Evolutionary conservation across 2,329 filamentous ascomycete genomes (phyloP).

Genomic region (Pseudogymnoascus sp.): DNA sequence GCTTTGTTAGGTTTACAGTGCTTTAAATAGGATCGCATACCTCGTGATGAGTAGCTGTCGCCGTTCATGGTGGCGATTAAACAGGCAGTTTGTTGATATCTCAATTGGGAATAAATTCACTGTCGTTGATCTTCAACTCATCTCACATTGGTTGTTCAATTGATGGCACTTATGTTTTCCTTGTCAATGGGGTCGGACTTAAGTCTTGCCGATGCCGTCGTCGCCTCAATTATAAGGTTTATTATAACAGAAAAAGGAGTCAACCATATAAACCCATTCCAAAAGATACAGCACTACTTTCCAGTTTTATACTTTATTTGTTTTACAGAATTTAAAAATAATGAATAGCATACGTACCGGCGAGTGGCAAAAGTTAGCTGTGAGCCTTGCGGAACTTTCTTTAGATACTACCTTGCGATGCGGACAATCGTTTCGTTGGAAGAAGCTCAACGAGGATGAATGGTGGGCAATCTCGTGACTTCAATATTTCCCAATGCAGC

Average conservation of each 20-base stretch:
- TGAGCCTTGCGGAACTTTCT: conserved; percentile 76
- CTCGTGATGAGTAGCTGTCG: conserved; percentile 71
- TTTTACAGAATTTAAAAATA: not conserved
- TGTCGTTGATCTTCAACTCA: not conserved
- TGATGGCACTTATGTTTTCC: conserved; percentile 7
- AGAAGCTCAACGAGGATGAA: conserved; percentile 69
- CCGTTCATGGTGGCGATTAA: conserved; percentile 61
- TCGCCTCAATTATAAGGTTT: not conserved
- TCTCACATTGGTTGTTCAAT: conserved; percentile 5
- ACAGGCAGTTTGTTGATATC: not conserved
- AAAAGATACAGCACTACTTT: not conserved
- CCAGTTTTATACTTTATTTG: not conserved
- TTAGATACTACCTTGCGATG: conserved; percentile 91
- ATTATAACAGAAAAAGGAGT: not conserved
- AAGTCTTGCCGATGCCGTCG: not conserved
- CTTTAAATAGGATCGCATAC: conserved; percentile 36
- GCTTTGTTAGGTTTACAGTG: conserved; percentile 20
- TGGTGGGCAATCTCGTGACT: conserved; percentile 49
- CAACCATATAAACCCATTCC: not conserved
- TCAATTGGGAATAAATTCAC: not conserved
- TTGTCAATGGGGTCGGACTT: conserved; percentile 7
- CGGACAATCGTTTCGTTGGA: conserved; percentile 95
- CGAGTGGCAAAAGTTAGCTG: conserved; percentile 80
- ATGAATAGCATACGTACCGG: conserved; percentile 39
- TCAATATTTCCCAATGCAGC: conserved; percentile 8